Percentiles rank a stretch among this genome's conserved stretches.
These are phyloP conservation scores for Termitomyces sp. DNA, from an alignment of 768 basidiomycete species.

Conservation along the genomic window DNA sequence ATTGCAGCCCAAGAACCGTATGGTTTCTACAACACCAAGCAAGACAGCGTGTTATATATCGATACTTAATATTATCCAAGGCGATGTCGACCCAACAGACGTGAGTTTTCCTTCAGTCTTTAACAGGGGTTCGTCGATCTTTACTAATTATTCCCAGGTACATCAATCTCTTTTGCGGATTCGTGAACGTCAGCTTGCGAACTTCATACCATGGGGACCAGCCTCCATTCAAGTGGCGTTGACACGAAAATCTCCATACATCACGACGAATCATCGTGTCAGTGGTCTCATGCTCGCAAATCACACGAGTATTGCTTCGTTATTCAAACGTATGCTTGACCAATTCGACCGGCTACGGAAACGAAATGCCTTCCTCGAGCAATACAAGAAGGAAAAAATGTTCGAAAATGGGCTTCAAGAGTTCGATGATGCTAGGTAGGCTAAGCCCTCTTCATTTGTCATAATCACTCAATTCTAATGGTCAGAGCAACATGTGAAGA, in stretches of 20 bases:
- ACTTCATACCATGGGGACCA: slow-evolving; percentile 99
- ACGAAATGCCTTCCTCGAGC: slow-evolving; percentile 93
- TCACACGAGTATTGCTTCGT: slow-evolving; percentile 97
- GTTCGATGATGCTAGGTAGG: slow-evolving; percentile 95
- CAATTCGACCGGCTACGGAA: slow-evolving; percentile 88
- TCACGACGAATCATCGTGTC: slow-evolving; percentile 87
- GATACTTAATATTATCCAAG: slow-evolving; percentile 97
- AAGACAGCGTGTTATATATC: slow-evolving; percentile 96
- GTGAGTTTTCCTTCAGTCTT: slow-evolving; percentile 39
- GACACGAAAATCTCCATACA: slow-evolving; percentile 86
- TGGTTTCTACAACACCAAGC: slow-evolving; percentile 93
- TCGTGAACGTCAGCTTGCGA: slow-evolving; percentile 93
- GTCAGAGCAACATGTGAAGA: slow-evolving; percentile 82
- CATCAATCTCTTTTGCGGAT: slow-evolving; percentile 97
- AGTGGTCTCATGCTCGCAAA: slow-evolving; percentile 99
- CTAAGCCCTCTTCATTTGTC: background rate
- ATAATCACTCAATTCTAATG: background rate
- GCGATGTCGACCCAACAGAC: slow-evolving; percentile 97
- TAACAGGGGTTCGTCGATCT: background rate
- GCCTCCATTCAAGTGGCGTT: slow-evolving; percentile 97
- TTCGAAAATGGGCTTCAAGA: slow-evolving; percentile 93
- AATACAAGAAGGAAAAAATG: slow-evolving; percentile 96
- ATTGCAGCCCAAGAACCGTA: slow-evolving; percentile 96
- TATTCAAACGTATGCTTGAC: slow-evolving; percentile 95
- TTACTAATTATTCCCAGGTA: slow-evolving; percentile 49